phyloP scores from a whole-genome alignment of 257 asterid species.

The Perilla frutescens region DNA sequence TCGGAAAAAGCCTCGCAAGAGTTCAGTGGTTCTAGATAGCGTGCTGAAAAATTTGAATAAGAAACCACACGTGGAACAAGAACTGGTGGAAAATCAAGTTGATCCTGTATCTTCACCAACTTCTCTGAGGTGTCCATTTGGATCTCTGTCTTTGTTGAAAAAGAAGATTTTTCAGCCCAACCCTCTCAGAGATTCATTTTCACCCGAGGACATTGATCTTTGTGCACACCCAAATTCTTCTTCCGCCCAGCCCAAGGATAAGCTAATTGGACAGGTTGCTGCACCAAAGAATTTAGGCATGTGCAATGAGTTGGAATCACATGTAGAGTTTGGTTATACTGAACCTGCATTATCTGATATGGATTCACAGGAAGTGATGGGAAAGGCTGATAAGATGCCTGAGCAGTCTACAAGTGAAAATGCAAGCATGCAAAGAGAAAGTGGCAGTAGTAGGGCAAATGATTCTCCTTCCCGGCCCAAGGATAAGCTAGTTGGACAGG shows the following conservation, averaged over 20 bases:
- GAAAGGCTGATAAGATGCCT: conserved; percentile 36
- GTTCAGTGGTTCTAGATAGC: conserved; percentile 46
- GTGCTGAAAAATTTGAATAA: conserved; percentile 50
- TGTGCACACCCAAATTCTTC: conserved; percentile 35
- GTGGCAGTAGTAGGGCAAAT: conserved; percentile 29
- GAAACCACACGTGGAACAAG: conserved; percentile 38
- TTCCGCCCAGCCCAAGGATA: conserved; percentile 13
- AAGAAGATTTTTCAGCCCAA: conserved; percentile 53
- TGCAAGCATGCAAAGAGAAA: conserved; percentile 35
- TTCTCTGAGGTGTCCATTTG: conserved; percentile 70
- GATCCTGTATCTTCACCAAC: conserved; percentile 57
- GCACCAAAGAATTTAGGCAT: conserved; percentile 35
- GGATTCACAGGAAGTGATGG: conserved; percentile 38
- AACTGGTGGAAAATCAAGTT: conserved; percentile 37
- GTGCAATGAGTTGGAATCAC: conserved; percentile 47
- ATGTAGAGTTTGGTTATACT: conserved; percentile 39
- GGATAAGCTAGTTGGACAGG: conserved; percentile 44
- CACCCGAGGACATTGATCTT: conserved; percentile 55
- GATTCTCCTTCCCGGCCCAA: conserved; percentile 38
- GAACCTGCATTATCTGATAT: conserved; percentile 39
- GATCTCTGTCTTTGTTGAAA: conserved; percentile 57
- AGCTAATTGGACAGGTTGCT: conserved; percentile 43
- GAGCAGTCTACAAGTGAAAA: conserved; percentile 42
- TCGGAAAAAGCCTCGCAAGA: conserved; percentile 46
- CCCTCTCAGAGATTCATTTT: conserved; percentile 67